Percentiles rank a stretch among this genome's conserved stretches.
Conservation (phyloP, 768 basidiomycete genomes). For the Amanita rubescens region DNA sequence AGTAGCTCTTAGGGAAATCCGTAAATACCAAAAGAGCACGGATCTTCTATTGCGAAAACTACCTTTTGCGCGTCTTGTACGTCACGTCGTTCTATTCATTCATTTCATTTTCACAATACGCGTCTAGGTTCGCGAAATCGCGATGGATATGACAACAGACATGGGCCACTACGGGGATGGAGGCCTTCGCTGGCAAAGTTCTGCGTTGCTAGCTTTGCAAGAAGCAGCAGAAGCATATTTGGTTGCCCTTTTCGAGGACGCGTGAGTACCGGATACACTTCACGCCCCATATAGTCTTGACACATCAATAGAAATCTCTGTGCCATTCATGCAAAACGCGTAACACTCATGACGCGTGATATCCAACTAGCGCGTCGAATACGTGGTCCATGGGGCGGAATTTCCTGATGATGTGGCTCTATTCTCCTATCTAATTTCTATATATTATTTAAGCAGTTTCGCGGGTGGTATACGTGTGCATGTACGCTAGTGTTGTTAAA, state of each 20-base stretch:
- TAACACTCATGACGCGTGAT: slow-evolving; percentile 96
- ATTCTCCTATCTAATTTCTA: not conserved
- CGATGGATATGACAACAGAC: slow-evolving; percentile 82
- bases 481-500: not conserved
- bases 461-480: not conserved
- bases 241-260: slow-evolving; percentile 96
- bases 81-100: slow-evolving; percentile 22
- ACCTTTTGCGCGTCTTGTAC: slow-evolving; percentile 86
- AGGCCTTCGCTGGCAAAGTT: slow-evolving; percentile 88
- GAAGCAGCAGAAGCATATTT: slow-evolving; percentile 95
- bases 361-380: slow-evolving; percentile 95
- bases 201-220: slow-evolving; percentile 88
- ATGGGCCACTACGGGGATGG: slow-evolving; percentile 51
- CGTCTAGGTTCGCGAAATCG: slow-evolving; percentile 89
- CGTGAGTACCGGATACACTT: slow-evolving; percentile 52
- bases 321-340: slow-evolving; percentile 95
- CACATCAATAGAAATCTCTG: slow-evolving; percentile 69
- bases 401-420: slow-evolving; percentile 35
- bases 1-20: slow-evolving; percentile 84
- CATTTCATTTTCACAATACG: not conserved
- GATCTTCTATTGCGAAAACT: slow-evolving; percentile 82
- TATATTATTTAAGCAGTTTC: not conserved
- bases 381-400: slow-evolving; percentile 81
- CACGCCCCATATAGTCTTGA: slow-evolving; percentile 5
- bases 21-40: slow-evolving; percentile 91